Evolutionary conservation across 441 rosid genomes (phyloP), one percentile per base, ranked within the genome.

Genomic region (Pelargonium australe): DNA sequence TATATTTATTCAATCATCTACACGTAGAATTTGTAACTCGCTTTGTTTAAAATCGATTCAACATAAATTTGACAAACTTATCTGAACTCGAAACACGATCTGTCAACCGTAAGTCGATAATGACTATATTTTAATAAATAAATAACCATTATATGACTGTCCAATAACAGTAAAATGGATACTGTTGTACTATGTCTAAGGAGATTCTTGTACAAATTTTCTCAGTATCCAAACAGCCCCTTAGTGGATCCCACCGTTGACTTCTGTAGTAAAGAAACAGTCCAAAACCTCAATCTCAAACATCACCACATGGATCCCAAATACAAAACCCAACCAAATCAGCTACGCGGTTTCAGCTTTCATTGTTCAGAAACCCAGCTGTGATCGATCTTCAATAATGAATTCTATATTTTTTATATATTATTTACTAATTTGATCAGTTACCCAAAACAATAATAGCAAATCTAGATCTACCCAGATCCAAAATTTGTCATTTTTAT

Each of bases 391-490:
- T 34, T 61, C 28, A 31, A 69, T 68, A 23, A 57, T 20, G 9
- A 44, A 43, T 44, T 34, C 16, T 45, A 68, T 68, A 44, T 44
- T 7, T 7, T 44, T 11, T 40, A 44, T 68, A 73, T 75, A 71
- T 7, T 49, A 44, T 77, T 34, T 34, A 34, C 40, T 34, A 31
- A 70, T 75, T 19, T 58, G n/a, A 71, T 70, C 67, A 45, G 10
- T 67, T 53, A 67, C 63, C 68, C 72, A 67, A 73, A 76, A 25
- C 62, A 75, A 55, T 76, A 62, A n/a, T 37, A 19, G 63, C 63
- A 67, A 67, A 63, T 78, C 79, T 79, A 85, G 87, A 88, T 87
- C 89, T 44, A 68, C 75, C 77, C 73, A 83, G 83, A 82, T 85
- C 84, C 83, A 72, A 76, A 77, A 78, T 4, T 10, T 69, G 72